These are phyloP conservation scores for Jaminaea rosea DNA, from an alignment of 1,284 basidiomycete genomes.

Conservation along the genomic window DNA sequence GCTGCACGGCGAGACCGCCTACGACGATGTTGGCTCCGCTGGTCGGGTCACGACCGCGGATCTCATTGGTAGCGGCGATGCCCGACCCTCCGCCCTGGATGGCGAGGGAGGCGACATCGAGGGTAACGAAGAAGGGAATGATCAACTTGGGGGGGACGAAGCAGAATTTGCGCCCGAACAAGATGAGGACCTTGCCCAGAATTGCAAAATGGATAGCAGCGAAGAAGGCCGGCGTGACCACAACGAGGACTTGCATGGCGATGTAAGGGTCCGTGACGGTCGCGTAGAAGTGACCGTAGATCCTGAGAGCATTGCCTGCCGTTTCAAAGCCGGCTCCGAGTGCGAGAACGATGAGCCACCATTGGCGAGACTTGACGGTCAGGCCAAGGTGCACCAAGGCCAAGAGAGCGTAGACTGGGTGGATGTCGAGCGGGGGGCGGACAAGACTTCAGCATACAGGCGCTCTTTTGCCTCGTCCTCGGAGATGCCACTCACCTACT, in stretches of 20 bases:
- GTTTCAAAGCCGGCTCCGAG: constrained; percentile 4
- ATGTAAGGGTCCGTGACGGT: constrained; percentile 5
- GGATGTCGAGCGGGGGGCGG: too few relatives aligned
- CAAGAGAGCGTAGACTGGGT: background rate
- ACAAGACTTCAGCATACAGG: too few relatives aligned
- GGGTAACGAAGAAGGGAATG: constrained; percentile 7
- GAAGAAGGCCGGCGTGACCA: constrained; percentile 10
- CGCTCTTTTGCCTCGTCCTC: too few relatives aligned
- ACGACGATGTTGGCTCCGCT: constrained; percentile 7
- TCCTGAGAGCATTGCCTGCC: constrained; percentile 6
- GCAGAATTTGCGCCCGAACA: constrained; percentile 2
- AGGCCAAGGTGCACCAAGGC: background rate
- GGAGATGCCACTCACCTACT: constrained; percentile 1
- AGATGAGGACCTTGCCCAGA: constrained; percentile 4
- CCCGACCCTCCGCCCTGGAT: constrained; percentile 9
- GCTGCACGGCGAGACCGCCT: constrained; percentile 6
- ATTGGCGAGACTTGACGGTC: background rate
- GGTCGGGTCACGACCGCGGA: background rate
- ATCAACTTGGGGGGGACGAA: constrained; percentile 3
- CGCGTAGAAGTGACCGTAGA: constrained; percentile 8
- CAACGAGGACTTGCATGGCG: constrained; percentile 7
- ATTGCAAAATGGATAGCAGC: constrained; percentile 11
- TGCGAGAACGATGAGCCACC: constrained; percentile 1
- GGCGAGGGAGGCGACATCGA: constrained; percentile 6
- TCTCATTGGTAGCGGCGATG: constrained; percentile 5